Conservation (phyloP, 805 yeast genomes). For the Cyberlindnera americana region DNA sequence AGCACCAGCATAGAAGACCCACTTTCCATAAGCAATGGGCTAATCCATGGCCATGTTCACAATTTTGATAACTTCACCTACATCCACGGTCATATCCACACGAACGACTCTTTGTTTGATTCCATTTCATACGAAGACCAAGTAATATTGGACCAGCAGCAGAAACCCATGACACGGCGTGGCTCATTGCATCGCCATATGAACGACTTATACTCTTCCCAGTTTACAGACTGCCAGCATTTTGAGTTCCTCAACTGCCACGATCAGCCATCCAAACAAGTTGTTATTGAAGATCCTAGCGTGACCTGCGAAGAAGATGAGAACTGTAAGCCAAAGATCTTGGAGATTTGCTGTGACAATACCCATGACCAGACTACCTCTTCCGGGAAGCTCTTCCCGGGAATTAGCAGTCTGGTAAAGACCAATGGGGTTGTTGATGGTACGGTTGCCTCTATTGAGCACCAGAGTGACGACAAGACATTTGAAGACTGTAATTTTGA, state of each 20-base stretch:
- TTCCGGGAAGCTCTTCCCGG: conserved; percentile 7
- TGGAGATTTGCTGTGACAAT: conserved; percentile 41
- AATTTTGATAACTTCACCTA: conserved; percentile 58
- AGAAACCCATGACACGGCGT: conserved; percentile 4
- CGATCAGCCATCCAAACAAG: conserved; percentile 21
- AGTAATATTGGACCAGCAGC: not conserved
- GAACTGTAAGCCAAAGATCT: conserved; percentile 35
- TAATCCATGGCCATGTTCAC: conserved; percentile 68
- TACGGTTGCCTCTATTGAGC: not conserved
- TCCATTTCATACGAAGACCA: not conserved
- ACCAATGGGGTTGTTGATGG: no score
- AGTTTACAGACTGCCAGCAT: conserved; percentile 36
- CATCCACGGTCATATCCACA: conserved; percentile 68
- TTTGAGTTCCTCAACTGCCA: conserved; percentile 40
- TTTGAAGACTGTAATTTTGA: conserved; percentile 21
- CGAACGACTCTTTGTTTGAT: conserved; percentile 18
- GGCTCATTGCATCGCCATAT: conserved; percentile 18
- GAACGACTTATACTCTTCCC: conserved; percentile 19
- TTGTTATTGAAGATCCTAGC: conserved; percentile 17
- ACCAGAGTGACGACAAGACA: conserved; percentile 13
- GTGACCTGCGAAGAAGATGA: conserved; percentile 25
- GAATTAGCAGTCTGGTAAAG: not conserved
- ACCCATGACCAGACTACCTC: conserved; percentile 23
- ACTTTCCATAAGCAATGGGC: no score
- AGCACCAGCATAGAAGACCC: no score